A percentile compares a stretch with the other conserved stretches of the same genome.
Evolutionary conservation across 2,329 filamentous ascomycete species (phyloP).

Genomic region (Fusarium bulbicola): DNA sequence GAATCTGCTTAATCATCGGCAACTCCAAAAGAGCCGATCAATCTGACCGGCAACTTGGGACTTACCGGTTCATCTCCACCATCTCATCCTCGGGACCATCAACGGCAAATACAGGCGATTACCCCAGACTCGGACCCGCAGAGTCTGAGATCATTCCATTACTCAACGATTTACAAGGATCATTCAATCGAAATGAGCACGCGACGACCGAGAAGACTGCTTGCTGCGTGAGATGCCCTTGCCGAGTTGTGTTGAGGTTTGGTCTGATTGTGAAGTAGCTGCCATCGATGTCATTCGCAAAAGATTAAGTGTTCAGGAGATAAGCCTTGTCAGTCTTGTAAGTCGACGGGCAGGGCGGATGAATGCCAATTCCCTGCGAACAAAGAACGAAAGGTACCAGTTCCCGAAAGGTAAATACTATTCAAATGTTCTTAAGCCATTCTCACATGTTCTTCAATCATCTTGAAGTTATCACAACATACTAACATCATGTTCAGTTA

Average conservation of each 20-base stretch:
- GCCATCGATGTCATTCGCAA: constrained; percentile 54
- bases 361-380: constrained; percentile 52
- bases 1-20: constrained; percentile 19
- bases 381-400: constrained; percentile 53
- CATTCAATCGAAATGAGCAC: constrained; percentile 13
- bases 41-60: constrained; percentile 5
- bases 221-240: constrained; percentile 39
- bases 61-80: constrained; percentile 24
- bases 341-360: constrained; percentile 47
- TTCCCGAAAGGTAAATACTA: constrained; percentile 17
- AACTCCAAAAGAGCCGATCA: constrained; percentile 2
- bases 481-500: constrained; percentile 10
- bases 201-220: constrained; percentile 36
- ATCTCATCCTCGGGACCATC: neutral
- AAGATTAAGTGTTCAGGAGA: constrained; percentile 59
- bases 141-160: constrained; percentile 12
- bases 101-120: constrained; percentile 10
- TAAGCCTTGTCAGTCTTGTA: constrained; percentile 53
- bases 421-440: neutral
- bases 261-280: constrained; percentile 36
- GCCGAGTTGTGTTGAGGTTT: neutral
- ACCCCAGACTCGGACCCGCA: constrained; percentile 34
- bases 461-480: neutral
- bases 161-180: constrained; percentile 11
- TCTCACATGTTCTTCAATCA: rapidly evolving